Evolutionary conservation across 2,329 filamentous ascomycete genomes (phyloP).

Genomic region (Claviceps purpurea): DNA sequence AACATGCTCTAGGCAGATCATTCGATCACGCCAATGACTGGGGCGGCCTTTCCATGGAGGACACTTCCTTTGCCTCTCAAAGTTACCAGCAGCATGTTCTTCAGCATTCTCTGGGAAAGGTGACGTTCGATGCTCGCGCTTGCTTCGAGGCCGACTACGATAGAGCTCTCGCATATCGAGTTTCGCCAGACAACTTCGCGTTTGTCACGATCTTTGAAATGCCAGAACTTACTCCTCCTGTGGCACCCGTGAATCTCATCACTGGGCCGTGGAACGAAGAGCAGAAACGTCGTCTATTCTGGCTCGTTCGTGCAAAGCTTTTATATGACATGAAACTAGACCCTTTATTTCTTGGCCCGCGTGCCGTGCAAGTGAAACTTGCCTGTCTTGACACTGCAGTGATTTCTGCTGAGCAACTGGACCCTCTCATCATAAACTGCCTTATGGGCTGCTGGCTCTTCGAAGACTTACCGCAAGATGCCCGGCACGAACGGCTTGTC

Average conservation of each 20-base stretch:
- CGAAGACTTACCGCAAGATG: too few species aligned
- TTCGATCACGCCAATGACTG: too few species aligned
- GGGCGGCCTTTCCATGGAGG: too few species aligned
- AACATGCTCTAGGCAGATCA: too few species aligned
- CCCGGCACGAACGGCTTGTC: conserved; percentile 12
- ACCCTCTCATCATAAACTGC: conserved; percentile 17
- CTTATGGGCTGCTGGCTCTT: conserved; percentile 5
- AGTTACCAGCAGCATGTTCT: too few species aligned
- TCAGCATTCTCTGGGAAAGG: conserved; percentile 9
- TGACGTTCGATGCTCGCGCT: not conserved
- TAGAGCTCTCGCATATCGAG: conserved; percentile 3
- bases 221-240: conserved; percentile 24
- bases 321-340: conserved; percentile 10
- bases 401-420: conserved; percentile 15
- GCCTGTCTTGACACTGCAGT: conserved; percentile 25
- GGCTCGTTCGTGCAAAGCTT: conserved; percentile 29
- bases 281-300: conserved; percentile 26
- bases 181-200: too few species aligned
- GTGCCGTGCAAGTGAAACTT: conserved; percentile 27
- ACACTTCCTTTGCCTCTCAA: too few species aligned
- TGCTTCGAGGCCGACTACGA: conserved; percentile 26
- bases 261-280: too few species aligned
- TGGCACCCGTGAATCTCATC: conserved; percentile 21
- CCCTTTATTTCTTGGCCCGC: too few species aligned
- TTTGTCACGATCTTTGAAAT: not conserved